Percentiles rank a stretch among this genome's conserved stretches.
phyloP scores from a whole-genome alignment of 768 basidiomycete genomes.

The Macrocybe gigantea region DNA sequence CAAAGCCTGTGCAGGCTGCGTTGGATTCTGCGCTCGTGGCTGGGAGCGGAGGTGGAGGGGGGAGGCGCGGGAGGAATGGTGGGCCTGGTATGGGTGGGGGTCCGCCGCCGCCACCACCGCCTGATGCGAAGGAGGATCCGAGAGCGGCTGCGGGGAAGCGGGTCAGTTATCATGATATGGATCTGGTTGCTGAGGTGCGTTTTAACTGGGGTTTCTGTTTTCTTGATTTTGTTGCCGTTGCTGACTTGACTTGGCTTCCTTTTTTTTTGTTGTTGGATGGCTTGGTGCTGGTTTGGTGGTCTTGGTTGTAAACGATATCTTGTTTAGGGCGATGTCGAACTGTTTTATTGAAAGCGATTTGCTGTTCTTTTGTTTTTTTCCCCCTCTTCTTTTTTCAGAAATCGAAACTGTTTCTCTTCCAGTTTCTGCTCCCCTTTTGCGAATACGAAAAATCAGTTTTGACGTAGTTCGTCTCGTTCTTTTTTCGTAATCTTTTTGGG shows the following conservation, averaged over 20 bases:
- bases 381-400: too few relatives aligned
- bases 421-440: too few relatives aligned
- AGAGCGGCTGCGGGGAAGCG: constrained; percentile 83
- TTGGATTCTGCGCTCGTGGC: constrained; percentile 48
- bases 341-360: constrained; percentile 23
- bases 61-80: constrained; percentile 31
- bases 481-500: too few relatives aligned
- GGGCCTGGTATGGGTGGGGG: constrained; percentile 37
- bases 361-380: too few relatives aligned
- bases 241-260: constrained; percentile 12
- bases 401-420: too few relatives aligned
- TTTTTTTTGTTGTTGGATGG: constrained; percentile 44
- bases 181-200: constrained; percentile 75
- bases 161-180: constrained; percentile 95
- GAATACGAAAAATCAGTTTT: too few relatives aligned
- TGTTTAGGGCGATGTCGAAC: constrained; percentile 23
- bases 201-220: constrained; percentile 3
- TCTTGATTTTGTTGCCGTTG: constrained; percentile 2
- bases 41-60: constrained; percentile 35
- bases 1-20: constrained; percentile 62
- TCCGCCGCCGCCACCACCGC: constrained; percentile 73
- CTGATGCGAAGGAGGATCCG: constrained; percentile 90
- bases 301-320: constrained; percentile 1
- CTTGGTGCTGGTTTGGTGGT: constrained; percentile 33
- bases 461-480: too few relatives aligned